Evolutionary conservation across 495 filamentous ascomycete species (phyloP).

Genomic region (Penicillium lagena): DNA sequence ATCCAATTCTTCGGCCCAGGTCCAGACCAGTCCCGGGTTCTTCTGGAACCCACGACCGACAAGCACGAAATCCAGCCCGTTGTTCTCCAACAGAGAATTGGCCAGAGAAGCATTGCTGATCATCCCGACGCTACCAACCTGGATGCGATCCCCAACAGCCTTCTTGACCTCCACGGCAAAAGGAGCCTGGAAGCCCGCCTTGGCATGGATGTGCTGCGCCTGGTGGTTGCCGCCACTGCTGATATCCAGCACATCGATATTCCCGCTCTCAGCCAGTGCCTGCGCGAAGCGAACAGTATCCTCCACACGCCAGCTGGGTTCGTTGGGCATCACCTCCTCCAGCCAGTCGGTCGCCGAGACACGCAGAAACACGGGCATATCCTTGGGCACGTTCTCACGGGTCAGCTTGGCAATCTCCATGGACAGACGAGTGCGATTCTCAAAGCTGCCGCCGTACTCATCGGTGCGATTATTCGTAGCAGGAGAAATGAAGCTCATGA

Average conservation of each 20-base stretch:
- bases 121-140: conserved; percentile 55
- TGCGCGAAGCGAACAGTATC: conserved; percentile 49
- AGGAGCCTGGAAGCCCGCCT: conserved; percentile 56
- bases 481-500: conserved; percentile 58
- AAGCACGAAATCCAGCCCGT: conserved; percentile 52
- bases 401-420: conserved; percentile 52
- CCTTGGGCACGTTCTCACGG: conserved; percentile 45
- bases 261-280: conserved; percentile 43
- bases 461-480: conserved; percentile 54
- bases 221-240: conserved; percentile 54
- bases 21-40: conserved; percentile 62
- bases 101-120: conserved; percentile 54
- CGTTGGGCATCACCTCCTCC: conserved; percentile 33
- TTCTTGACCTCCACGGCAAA: conserved; percentile 55
- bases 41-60: conserved; percentile 63
- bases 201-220: conserved; percentile 45
- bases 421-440: conserved; percentile 51
- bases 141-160: conserved; percentile 49
- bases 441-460: conserved; percentile 55
- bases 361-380: conserved; percentile 62
- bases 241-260: conserved; percentile 59
- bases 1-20: conserved; percentile 61
- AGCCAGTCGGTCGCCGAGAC: conserved; percentile 56
- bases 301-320: conserved; percentile 50
- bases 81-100: conserved; percentile 45